Evolutionary conservation across 2,329 filamentous ascomycete species (phyloP), one percentile per base, ranked within the genome.

Genomic region (Stachybotrys chartarum): DNA sequence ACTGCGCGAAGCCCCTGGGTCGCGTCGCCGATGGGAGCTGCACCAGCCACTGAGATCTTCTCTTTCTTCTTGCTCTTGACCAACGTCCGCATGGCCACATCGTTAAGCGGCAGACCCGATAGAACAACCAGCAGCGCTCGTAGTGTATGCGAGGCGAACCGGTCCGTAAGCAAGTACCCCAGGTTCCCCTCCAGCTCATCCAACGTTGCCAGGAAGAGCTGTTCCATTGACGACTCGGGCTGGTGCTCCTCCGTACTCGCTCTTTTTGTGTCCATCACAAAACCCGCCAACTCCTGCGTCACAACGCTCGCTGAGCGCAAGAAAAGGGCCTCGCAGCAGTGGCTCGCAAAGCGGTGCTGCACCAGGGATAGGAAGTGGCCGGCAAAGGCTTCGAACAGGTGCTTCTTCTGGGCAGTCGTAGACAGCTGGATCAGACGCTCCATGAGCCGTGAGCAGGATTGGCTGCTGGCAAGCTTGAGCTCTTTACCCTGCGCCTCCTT

Each of bases 301-400:
- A 96, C 88, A 11, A 88, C 75, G 1, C 89, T 87, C 0, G 92
- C 92, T 1, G 90, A 88, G 60, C 89, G 84, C 51, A 92, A 78
- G 70, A 99, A 97, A 35, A 99, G 80, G 30, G 90, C 90, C 74
- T 99, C 94, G 69, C 92, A 97, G 73, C 93, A 97, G 75, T 99
- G 94, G 58, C 92, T 96, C 6, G 94, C 94, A 66, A 99, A 99
- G 17, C 94, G 88, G 73, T 99, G 94, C 69, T 95, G 92, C 53
- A 97, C 86, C 31, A 99, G 81, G 64, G 92, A 87, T 56, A 93
- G 77, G 72, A 97, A 96, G 72, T 97, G 90, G 39, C 88, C 86
- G 18, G 79, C 85, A 70, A 97, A 97, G 49, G 88, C 90, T 60
- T 84, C 82, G 69, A 97, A 97, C 18, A 99, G 74, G 51, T 80